These are phyloP conservation scores for Catharanthus roseus DNA, from an alignment of 257 asterid genomes.

Conservation along the genomic window DNA sequence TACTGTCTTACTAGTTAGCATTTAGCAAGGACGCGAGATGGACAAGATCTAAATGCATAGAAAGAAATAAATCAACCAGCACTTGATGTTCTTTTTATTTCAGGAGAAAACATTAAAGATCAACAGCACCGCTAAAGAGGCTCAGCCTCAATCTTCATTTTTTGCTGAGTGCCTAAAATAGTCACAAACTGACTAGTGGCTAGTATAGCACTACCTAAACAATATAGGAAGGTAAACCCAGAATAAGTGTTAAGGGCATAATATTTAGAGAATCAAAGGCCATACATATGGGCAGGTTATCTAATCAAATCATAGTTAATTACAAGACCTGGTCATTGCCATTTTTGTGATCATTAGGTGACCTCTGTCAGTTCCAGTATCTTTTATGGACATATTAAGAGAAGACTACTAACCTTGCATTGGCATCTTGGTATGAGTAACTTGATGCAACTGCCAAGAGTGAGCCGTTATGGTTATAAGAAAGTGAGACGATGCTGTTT, in stretches of 20 bases:
- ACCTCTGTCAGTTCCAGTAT: not conserved
- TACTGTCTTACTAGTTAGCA: not conserved
- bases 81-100: not conserved
- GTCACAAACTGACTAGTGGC: not conserved
- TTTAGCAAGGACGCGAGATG: not conserved
- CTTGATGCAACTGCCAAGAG: constrained; percentile 79
- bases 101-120: not conserved
- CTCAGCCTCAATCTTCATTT: not conserved
- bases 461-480: constrained; percentile 64
- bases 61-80: not conserved
- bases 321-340: not conserved
- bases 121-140: not conserved
- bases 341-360: not conserved
- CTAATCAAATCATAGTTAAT: not conserved
- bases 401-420: constrained; percentile 46
- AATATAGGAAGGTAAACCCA: not conserved
- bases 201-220: not conserved
- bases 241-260: not conserved
- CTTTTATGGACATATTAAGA: not conserved
- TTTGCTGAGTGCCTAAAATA: not conserved
- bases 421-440: constrained; percentile 69
- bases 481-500: constrained; percentile 59
- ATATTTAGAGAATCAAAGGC: not conserved
- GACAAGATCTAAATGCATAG: not conserved
- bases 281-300: not conserved